Base-by-base conservation (phyloP, 495 filamentous ascomycete species). In the Daldinia vernicosa region DNA sequence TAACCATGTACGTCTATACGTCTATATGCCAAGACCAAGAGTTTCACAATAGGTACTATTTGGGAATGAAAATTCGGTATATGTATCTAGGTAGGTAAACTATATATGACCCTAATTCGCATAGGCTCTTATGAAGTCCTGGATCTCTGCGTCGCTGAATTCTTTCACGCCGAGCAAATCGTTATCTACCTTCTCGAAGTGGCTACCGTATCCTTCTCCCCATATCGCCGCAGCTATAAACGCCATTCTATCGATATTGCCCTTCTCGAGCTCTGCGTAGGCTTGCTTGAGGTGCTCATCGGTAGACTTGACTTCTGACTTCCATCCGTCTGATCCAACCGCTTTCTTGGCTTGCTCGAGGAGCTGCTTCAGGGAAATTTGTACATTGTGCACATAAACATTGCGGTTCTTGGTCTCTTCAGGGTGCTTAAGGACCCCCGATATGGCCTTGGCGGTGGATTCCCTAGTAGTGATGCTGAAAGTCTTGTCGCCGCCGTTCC, bases 331-430 rank as follows among this genome's bases (percentile, higher is more conserved):
- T 0, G 74, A 3, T 1, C 72, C 83, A 22, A 74, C 71, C 15
- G 75, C 67, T 63, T 84, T 85, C 58, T 83, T 81, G 3, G 80
- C 75, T 17, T 76, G 62, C n/a, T 74, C 76, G 1, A 86, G 58
- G 15, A 89, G 69, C 60, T 85, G 60, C 4, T 82, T 81, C 77
- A 84, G 81, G 0, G 80, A 84, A 3, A 78, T 69, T 0, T 70
- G 64, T 3, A 78, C 77, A 4, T 80, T 76, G 1, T 80, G 62
- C 8, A 87, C 70, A 59, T 76, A 80, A 6, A 88, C 71, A 11
- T 63, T 57, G 2, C 78, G 76, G 68, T 87, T 87, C 67, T 79
- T 80, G 15, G 86, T 88, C 45, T 83, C 77, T 0, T 82, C 81
- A 0, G 80, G 80, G 22, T 85, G 77, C 32, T 72, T 70, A 1